Base-by-base conservation (phyloP, 371 early-diverging fungal genomes). In the Haplosporangium sp. region DNA sequence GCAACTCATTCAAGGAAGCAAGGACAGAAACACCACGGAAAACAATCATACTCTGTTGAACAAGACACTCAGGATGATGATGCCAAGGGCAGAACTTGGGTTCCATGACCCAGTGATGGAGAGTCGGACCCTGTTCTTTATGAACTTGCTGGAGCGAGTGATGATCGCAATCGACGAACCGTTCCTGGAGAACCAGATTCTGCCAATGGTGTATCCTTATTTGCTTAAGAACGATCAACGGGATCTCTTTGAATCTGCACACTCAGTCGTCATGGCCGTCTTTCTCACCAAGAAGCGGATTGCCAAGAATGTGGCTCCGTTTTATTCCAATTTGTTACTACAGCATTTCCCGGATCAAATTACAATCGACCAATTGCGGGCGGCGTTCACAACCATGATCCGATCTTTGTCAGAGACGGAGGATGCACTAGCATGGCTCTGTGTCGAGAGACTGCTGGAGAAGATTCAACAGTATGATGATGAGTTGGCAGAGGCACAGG, bases 241-340 rank as follows among this genome's bases (percentile, higher is more conserved):
- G 16, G 84, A 86, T 12, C 50, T 89, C 9, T 91, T 88, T 48
- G 91, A 91, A 72, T 89, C 90, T 36, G 86, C 86, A 0, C 90
- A 91, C 67, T 84, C 89, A 5, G 86, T 85, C 10, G 74, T 87
- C 0, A 83, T 91, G 48, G 71, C 83, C 29, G 82, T 89, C 1
- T 89, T 89, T 55, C 61, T 83, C 43, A 81, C 86, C 12, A 83
- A 85, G 55, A 91, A 89, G 55, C 79, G 69, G 14, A 87, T 48
- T 73, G 82, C 62, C 58, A 85, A 60, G 40, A 85, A 59, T 67
- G 87, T 55, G 68, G 87, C 45, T 82, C 89, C 84, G 69, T 73
- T 69, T 43, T 64, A 71, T 23, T 53, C 64, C 46, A 61, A 66
- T n/a, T 14, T 81, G 59, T 47, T 76, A 18, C 61, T 76, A n/a